Evolutionary conservation across 129 eudicot species (phyloP).

Genomic region (Saussurea involucrata): DNA sequence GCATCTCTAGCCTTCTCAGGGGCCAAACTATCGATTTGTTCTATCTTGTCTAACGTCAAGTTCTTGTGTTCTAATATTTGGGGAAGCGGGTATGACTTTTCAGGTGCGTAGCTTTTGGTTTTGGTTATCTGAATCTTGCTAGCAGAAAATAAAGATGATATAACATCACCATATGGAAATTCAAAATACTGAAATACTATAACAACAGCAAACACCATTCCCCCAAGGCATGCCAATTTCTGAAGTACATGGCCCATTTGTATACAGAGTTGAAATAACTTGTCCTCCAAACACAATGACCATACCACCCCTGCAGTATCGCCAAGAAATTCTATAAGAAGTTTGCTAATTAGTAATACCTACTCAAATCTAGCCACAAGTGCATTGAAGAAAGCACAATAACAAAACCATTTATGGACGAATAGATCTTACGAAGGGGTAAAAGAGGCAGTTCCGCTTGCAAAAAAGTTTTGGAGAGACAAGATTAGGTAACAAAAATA

Average conservation of each 20-base stretch:
- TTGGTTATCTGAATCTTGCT: conserved; percentile 13
- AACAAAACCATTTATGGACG: too few relatives aligned
- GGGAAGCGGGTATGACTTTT: background rate
- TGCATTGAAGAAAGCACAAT: conserved; percentile 6
- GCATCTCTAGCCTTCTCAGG: too few relatives aligned
- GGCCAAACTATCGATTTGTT: too few relatives aligned
- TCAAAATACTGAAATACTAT: conserved; percentile 34
- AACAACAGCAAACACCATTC: conserved; percentile 31
- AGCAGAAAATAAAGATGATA: conserved; percentile 34
- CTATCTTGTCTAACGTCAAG: too few relatives aligned
- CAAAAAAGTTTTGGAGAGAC: too few relatives aligned
- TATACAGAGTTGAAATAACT: background rate
- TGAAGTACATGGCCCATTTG: conserved; percentile 30
- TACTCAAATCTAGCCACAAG: conserved; percentile 4
- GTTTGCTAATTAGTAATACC: background rate
- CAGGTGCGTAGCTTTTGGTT: background rate
- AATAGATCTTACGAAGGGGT: too few relatives aligned
- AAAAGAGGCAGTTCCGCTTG: too few relatives aligned
- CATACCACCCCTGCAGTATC: conserved; percentile 24
- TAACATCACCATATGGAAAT: conserved; percentile 43
- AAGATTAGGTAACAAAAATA: too few relatives aligned
- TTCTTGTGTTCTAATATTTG: too few relatives aligned
- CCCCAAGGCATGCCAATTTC: conserved; percentile 29
- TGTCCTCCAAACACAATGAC: conserved; percentile 1
- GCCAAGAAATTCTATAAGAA: background rate